A percentile compares a stretch with the other conserved stretches of the same genome.
Conservation (phyloP, 1,139 yeast genomes). For the Candida smagusa region DNA sequence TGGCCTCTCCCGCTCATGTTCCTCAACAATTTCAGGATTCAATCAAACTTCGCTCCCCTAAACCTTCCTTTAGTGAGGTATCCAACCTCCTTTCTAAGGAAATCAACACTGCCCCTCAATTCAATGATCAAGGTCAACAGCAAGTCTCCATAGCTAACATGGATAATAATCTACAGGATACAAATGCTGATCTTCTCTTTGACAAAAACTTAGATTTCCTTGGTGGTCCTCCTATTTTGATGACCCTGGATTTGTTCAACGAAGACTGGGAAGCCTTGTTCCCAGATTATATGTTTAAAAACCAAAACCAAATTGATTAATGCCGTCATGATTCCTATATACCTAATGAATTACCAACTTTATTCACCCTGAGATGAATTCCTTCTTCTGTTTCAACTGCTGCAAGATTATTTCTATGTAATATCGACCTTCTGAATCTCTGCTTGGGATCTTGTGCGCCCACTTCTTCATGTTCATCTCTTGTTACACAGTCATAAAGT, state of each 20-base stretch:
- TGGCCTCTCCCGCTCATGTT: neutral
- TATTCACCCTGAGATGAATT: neutral
- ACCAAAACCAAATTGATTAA: slow-evolving; percentile 7
- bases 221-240: slow-evolving; percentile 53
- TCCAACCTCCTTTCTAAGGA: neutral
- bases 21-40: neutral
- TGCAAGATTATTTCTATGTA: neutral
- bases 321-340: slow-evolving; percentile 1
- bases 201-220: slow-evolving; percentile 37
- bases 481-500: neutral
- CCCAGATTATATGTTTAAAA: slow-evolving; percentile 33
- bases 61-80: neutral
- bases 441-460: no score
- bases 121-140: neutral
- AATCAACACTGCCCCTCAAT: neutral
- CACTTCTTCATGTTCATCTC: neutral
- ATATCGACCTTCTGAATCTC: neutral
- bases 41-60: neutral
- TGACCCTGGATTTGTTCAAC: slow-evolving; percentile 49
- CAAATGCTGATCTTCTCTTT: slow-evolving; percentile 20
- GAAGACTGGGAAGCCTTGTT: slow-evolving; percentile 52
- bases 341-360: no score
- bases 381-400: neutral
- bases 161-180: slow-evolving; percentile 15
- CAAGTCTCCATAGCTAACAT: slow-evolving; percentile 2